Evolutionary conservation across 2,329 filamentous ascomycete genomes (phyloP), one percentile per base, ranked within the genome.

Genomic region (Curvularia spicifera): DNA sequence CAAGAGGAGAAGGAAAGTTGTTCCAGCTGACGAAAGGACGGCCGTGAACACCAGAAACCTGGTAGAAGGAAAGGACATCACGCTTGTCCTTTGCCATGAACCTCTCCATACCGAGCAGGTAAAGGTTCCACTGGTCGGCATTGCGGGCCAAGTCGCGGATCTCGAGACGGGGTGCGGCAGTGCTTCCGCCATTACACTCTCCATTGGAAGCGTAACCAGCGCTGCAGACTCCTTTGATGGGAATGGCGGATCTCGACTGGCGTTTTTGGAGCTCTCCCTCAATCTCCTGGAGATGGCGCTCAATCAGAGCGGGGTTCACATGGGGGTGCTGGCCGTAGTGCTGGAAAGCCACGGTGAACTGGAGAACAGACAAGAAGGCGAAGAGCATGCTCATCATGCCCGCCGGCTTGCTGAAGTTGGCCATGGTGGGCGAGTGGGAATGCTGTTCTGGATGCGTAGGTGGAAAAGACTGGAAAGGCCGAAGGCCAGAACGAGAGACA

Each of bases 1-100:
- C 20, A 76, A 74, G 53, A 33, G 72, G 70, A 12, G 64, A 66
- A 18, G 69, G 69, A 51, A 71, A 72, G 60, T 65, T 80, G 69
- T 88, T 83, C 85, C 86, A 89, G 1, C 82, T 69, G 15, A 77
- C 72, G 63, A 80, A 87, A 1, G 92, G 92, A 60, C 89, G 87
- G 18, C 91, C 92, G 75, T 96, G 92, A 65, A 96, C 91, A 51
- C 89, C 90, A 91, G 51, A 18, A 39, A 96, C 84, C 70, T 91
- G 86, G 77, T 93, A 96, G 81, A 87, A 95, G 40, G 91, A 94
- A 37, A 89, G 81, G 54, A 82, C 81, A 60, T 86, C 81, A 29
- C 81, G 80, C 76, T 92, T 89, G 63, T 87, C 80, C 56, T 85
- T 85, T 60, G 81, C 84, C 77, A 91, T 88, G 80, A 94, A 87